Evolutionary conservation across 2,329 filamentous ascomycete species (phyloP).

Genomic region (Madurella fahalii): DNA sequence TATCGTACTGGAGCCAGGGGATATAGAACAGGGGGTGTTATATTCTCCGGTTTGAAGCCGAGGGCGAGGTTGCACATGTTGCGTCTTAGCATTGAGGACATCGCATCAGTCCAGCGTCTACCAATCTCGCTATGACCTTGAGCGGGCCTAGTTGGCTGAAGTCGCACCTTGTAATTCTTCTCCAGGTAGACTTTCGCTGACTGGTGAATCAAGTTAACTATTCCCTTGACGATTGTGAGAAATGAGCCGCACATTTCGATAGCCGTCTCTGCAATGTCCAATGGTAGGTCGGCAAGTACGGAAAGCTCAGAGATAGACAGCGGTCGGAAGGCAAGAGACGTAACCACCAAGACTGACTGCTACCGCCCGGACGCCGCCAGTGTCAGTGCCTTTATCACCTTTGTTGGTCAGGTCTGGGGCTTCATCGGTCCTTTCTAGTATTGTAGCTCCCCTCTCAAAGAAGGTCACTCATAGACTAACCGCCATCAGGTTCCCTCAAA

Average conservation of each 20-base stretch:
- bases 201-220: slow-evolving; percentile 30
- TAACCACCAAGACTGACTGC: slow-evolving; percentile 41
- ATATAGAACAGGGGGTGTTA: slow-evolving; percentile 16
- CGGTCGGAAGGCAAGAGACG: slow-evolving; percentile 21
- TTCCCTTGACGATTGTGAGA: slow-evolving; percentile 25
- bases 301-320: slow-evolving; percentile 22
- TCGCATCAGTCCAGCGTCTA: slow-evolving; percentile 13
- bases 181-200: slow-evolving; percentile 32
- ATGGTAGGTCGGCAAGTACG: slow-evolving; percentile 15
- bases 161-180: slow-evolving; percentile 4
- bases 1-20: slow-evolving; percentile 19
- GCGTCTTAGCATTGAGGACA: slow-evolving; percentile 15
- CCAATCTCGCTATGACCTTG: slow-evolving; percentile 16
- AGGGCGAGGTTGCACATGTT: slow-evolving; percentile 21
- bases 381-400: slow-evolving; percentile 55
- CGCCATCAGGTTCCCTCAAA: too few relatives aligned
- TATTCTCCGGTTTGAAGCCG: slow-evolving; percentile 11
- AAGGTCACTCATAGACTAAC: too few relatives aligned
- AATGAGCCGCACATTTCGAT: slow-evolving; percentile 33
- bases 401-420: slow-evolving; percentile 52
- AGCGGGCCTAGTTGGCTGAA: slow-evolving; percentile 5
- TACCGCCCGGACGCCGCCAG: slow-evolving; percentile 48
- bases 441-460: too few relatives aligned
- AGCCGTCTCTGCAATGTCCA: slow-evolving; percentile 14
- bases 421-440: slow-evolving; percentile 43